A percentile compares a stretch with the other conserved stretches of the same genome.
phyloP scores from a whole-genome alignment of 2,329 filamentous ascomycete genomes.

The Penicillium sclerotiorum region DNA sequence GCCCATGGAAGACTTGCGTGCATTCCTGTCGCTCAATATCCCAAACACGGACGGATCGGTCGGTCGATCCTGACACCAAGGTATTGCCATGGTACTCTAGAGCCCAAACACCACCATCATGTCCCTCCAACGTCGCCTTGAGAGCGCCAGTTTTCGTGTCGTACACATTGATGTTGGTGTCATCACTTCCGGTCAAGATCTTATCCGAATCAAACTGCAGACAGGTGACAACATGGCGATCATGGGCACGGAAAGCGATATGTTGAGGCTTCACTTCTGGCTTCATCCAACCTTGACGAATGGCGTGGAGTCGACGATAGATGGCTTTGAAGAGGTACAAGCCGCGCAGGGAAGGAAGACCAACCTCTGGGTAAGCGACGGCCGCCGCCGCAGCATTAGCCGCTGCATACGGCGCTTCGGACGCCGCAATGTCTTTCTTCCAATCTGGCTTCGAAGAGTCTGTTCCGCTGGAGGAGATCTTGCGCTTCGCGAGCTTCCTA shows the following conservation, averaged over 20 bases:
- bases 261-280: conserved; percentile 81
- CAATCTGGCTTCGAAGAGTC: conserved; percentile 47
- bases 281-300: conserved; percentile 89
- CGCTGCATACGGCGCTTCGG: conserved; percentile 80
- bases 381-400: conserved; percentile 82
- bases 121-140: conserved; percentile 80
- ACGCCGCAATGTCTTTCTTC: conserved; percentile 53
- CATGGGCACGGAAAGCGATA: conserved; percentile 94
- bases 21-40: conserved; percentile 92
- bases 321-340: conserved; percentile 95
- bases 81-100: conserved; percentile 95
- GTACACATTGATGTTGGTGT: conserved; percentile 97
- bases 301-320: conserved; percentile 89
- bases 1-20: conserved; percentile 94
- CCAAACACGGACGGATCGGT: conserved; percentile 98
- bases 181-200: conserved; percentile 95
- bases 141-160: conserved; percentile 92
- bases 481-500: conserved; percentile 61
- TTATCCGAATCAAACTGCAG: conserved; percentile 98
- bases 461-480: conserved; percentile 51
- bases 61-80: conserved; percentile 92
- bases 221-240: conserved; percentile 94
- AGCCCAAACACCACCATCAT: conserved; percentile 97
- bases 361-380: conserved; percentile 78
- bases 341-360: conserved; percentile 74